phyloP scores from a whole-genome alignment of 2,329 filamentous ascomycete species.

The Pleurostoma richardsiae region DNA sequence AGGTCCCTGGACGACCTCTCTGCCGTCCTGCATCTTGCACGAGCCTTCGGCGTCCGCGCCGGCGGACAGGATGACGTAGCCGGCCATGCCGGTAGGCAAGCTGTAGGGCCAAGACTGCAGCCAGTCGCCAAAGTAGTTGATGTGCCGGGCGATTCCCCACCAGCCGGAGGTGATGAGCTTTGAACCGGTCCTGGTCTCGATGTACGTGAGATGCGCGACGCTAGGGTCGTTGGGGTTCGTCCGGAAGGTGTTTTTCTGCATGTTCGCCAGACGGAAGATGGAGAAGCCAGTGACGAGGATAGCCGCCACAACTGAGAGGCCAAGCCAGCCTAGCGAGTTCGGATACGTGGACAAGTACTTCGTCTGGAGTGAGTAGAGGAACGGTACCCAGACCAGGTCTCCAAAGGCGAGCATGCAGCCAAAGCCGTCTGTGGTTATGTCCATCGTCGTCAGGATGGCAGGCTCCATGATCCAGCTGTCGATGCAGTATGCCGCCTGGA shows the following conservation, averaged over 20 bases:
- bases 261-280: constrained; percentile 92
- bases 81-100: constrained; percentile 78
- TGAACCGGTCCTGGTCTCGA: constrained; percentile 77
- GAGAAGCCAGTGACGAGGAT: constrained; percentile 73
- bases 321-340: constrained; percentile 65
- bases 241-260: constrained; percentile 91
- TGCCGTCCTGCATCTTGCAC: constrained; percentile 52
- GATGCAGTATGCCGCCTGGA: constrained; percentile 78
- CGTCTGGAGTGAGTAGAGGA: constrained; percentile 78
- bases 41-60: constrained; percentile 46
- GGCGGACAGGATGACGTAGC: constrained; percentile 65
- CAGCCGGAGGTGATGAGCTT: constrained; percentile 80
- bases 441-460: constrained; percentile 87
- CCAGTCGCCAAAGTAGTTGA: constrained; percentile 97
- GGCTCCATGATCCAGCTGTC: constrained; percentile 85
- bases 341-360: constrained; percentile 83
- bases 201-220: constrained; percentile 76
- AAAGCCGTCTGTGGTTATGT: constrained; percentile 89
- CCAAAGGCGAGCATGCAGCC: constrained; percentile 94
- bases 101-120: constrained; percentile 88
- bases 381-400: constrained; percentile 89
- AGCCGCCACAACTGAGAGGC: constrained; percentile 58
- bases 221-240: constrained; percentile 77
- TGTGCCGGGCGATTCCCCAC: constrained; percentile 90
- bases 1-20: constrained; percentile 64